Base-by-base conservation (phyloP, 441 rosid species). In the Raphanus hybrid region DNA sequence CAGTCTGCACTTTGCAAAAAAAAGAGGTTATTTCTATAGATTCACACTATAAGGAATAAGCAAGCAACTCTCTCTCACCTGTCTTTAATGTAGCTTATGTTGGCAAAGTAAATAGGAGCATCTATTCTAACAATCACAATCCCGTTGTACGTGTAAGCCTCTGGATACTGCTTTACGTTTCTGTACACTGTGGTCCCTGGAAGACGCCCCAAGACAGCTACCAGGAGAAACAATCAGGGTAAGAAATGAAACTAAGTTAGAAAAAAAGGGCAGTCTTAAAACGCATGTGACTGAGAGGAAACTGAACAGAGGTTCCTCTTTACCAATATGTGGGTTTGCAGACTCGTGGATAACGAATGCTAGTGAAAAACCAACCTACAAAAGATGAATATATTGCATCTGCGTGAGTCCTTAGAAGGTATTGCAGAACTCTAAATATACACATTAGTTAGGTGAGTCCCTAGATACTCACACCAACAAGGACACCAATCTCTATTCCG, bases 121-220 rank as follows among this genome's bases (percentile, higher is more conserved):
- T 29, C 34, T 0, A 29, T 29, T 29, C 34, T 4, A 6, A 29
- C 34, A 29, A 29, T 29, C 34, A 29, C 34, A 29, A 29, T 29
- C 5, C 34, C 34, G 34, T 29, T 29, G 6, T 29, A 29, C 4
- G 34, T 29, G 34, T 29, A 29, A 29, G 34, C 34, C 34, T 29
- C 34, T 29, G 34, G 34, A 29, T 29, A 93, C 81, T 96, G 99
- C 82, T 81, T 85, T 70, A 82, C 60, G 82, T 93, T 96, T 86
- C 99, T 91, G 81, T 96, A 96, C 65, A 96, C 88, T 48, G 99
- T 96, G 70, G 97, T 93, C 66, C 99, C 99, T 65, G 99, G 99
- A 83, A 93, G 98, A 54, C 98, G 94, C 6, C 99, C 99, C 92
- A 93, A 84, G 60, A 93, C 89, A 85, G 98, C 99, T 96, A 89